These are phyloP conservation scores for Colletotrichum zoysiae DNA, from an alignment of 2,329 filamentous ascomycete genomes.

Conservation along the genomic window DNA sequence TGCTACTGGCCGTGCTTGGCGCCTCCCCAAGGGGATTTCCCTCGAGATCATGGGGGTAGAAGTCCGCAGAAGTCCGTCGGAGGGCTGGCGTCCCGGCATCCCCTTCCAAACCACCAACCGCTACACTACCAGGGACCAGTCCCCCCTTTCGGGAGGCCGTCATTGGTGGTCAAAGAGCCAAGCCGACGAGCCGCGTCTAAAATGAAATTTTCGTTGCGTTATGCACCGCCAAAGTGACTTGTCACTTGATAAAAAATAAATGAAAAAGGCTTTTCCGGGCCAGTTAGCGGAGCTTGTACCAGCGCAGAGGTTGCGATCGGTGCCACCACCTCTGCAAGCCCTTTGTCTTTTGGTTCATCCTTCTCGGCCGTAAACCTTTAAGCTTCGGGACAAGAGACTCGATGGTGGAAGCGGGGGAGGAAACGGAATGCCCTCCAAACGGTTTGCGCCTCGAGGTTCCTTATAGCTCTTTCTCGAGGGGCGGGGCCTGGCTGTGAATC, in stretches of 20 bases:
- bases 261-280: background rate
- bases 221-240: background rate
- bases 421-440: background rate
- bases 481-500: background rate
- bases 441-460: conserved; percentile 15
- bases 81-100: conserved; percentile 5
- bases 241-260: background rate
- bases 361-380: conserved; percentile 1
- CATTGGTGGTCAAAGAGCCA: conserved; percentile 8
- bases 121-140: background rate
- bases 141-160: background rate
- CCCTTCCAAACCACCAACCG: background rate
- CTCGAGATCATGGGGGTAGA: conserved; percentile 2
- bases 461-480: conserved; percentile 3
- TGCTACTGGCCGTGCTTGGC: background rate
- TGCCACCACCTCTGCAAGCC: background rate
- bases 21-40: conserved; percentile 3
- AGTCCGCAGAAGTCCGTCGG: conserved; percentile 4
- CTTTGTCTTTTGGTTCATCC: background rate
- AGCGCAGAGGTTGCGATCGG: too few relatives aligned
- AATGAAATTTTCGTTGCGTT: background rate
- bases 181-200: conserved; percentile 4
- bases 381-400: background rate
- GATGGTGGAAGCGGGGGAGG: background rate
- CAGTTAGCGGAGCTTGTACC: too few relatives aligned